Base-by-base conservation (phyloP, 2,329 filamentous ascomycete genomes). In the Ceratocystis ficicola region DNA sequence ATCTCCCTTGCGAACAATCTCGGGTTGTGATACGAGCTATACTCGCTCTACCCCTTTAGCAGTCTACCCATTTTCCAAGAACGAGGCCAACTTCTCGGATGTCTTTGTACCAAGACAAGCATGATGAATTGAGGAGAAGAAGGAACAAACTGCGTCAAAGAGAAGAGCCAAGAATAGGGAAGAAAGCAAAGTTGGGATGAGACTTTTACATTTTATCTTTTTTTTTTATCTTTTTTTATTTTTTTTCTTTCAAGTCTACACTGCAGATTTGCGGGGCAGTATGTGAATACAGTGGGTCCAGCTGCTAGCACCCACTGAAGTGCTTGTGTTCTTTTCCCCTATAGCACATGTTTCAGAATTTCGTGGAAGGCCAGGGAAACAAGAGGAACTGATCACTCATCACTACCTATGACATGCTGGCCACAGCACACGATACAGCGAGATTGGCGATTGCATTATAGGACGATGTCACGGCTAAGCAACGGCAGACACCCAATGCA, bases 131-230 rank as follows among this genome's bases (percentile, higher is more conserved):
- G 30, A 32, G 10, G 5, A 50, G 20, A 50, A 8, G 12, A 50
- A 20, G 48, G 20, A 20, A 20, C 20, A 25, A 50, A 25, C 17
- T 17, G 22, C 8, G 25, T 20, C 1, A 10, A 6, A 48, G 48
- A 22, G 48, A 22, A 10, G 5, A 5, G 48, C 5, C 22, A 10
- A 22, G 3, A 25, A 15, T 12, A 12, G 28, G 52, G 25, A 7
- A 55, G 50, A 10, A 25, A 25, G 6, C 15, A 57, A 57, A 57
- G 52, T 32, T 57, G 52, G 52, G 52, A 57, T 57, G 52, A 57
- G 52, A 20, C 12, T 57, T 10, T 25, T 25, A 25, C 22, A 1
- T 25, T 32, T 12, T 41, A 2, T 32, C 0, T 36, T 41, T 41
- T 12, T 15, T 15, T 41, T 1, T 12, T 41, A 10, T 10, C 10